These are phyloP conservation scores for Paecilomyces variotii DNA, from an alignment of 2,329 filamentous ascomycete genomes.

Conservation along the genomic window DNA sequence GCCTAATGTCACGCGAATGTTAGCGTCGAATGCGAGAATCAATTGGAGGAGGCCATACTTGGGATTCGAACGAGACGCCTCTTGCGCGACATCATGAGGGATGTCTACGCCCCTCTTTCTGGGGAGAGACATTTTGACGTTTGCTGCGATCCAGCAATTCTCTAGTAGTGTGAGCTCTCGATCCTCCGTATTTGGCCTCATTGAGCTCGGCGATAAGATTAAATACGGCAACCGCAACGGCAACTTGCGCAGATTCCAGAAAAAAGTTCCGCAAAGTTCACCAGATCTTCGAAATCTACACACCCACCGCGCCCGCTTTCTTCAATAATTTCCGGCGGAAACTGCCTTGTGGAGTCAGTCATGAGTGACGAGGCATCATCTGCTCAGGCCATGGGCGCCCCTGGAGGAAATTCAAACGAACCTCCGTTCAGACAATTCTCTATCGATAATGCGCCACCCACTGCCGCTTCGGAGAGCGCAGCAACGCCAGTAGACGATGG, in stretches of 20 bases:
- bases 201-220: constrained; percentile 5
- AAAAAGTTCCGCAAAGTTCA: constrained; percentile 16
- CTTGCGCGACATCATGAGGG: constrained; percentile 1
- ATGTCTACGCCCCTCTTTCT: constrained; percentile 8
- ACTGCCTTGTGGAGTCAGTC: background rate
- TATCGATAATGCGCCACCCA: constrained; percentile 21
- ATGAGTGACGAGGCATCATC: constrained; percentile 19
- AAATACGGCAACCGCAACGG: constrained; percentile 17
- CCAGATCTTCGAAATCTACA: background rate
- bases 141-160: background rate
- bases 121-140: constrained; percentile 10
- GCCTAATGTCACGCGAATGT: constrained; percentile 16
- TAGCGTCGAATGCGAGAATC: constrained; percentile 5
- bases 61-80: constrained; percentile 16
- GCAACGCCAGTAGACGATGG: constrained; percentile 27
- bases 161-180: background rate
- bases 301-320: background rate
- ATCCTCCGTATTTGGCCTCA: background rate
- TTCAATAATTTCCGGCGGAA: background rate
- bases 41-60: constrained; percentile 14
- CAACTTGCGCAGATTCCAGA: constrained; percentile 18
- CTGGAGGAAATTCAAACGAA: constrained; percentile 10
- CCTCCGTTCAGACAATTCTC: constrained; percentile 19
- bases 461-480: constrained; percentile 7
- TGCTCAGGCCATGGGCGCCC: constrained; percentile 7